These are phyloP conservation scores for Globisporangium paddicum DNA, from an alignment of 352 stramenopile species.

Conservation along the genomic window DNA sequence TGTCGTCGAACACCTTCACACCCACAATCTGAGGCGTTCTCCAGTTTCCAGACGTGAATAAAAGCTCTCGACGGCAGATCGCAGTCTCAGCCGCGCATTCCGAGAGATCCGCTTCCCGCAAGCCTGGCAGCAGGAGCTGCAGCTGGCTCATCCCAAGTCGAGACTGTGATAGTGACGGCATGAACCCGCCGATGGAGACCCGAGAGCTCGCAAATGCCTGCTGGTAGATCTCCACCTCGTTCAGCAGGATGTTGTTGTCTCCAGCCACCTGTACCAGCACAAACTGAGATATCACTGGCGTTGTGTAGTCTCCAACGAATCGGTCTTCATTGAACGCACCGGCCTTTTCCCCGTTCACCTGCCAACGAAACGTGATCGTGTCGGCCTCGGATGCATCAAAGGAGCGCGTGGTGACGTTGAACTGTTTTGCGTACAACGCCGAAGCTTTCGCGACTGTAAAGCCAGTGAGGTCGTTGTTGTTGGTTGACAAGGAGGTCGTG, in stretches of 20 bases:
- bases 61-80: constrained; percentile 51
- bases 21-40: constrained; percentile 25
- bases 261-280: constrained; percentile 50
- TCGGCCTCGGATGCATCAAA: constrained; percentile 39
- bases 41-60: constrained; percentile 63
- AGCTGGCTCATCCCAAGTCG: constrained; percentile 44
- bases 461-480: constrained; percentile 28
- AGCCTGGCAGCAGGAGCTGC: constrained; percentile 17
- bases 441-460: constrained; percentile 23
- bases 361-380: constrained; percentile 46
- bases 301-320: constrained; percentile 30
- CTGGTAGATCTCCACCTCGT: constrained; percentile 66
- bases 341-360: constrained; percentile 37
- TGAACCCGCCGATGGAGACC: constrained; percentile 45
- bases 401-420: constrained; percentile 33
- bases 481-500: constrained; percentile 20
- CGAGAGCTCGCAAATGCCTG: constrained; percentile 43
- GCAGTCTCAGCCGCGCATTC: constrained; percentile 29
- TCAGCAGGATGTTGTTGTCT: constrained; percentile 51
- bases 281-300: constrained; percentile 34
- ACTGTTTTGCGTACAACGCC: constrained; percentile 27
- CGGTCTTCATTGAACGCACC: constrained; percentile 30
- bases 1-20: constrained; percentile 40
- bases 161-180: constrained; percentile 36
- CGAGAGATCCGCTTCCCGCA: constrained; percentile 14